Conservation (phyloP, 495 filamentous ascomycete genomes). For the Penicillium bovifimosum region DNA sequence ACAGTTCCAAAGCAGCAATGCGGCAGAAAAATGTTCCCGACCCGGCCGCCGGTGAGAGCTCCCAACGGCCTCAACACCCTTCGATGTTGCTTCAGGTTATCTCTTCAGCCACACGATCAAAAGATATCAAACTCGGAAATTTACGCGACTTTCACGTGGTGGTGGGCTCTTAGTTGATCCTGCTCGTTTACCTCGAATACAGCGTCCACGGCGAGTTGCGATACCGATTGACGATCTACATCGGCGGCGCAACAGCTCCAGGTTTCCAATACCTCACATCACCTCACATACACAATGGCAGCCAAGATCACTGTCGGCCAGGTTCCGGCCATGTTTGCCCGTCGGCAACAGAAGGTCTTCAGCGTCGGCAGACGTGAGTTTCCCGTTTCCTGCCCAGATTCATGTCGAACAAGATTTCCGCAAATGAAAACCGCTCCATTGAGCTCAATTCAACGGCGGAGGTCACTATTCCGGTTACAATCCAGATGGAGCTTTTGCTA, state of each 20-base stretch:
- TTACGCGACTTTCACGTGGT: slow-evolving; percentile 21
- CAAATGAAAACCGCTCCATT: slow-evolving; percentile 3
- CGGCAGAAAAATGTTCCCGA: slow-evolving; percentile 48
- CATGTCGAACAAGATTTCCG: neutral
- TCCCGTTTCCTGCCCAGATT: slow-evolving; percentile 2
- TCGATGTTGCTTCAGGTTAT: slow-evolving; percentile 9
- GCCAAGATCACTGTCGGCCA: slow-evolving; percentile 32
- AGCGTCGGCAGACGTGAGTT: slow-evolving; percentile 38
- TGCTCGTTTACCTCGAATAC: slow-evolving; percentile 22
- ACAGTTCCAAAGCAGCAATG: slow-evolving; percentile 17
- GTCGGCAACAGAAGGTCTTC: slow-evolving; percentile 33
- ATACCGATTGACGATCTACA: slow-evolving; percentile 15
- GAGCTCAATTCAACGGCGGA: slow-evolving; percentile 1
- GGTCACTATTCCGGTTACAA: neutral
- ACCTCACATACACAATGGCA: slow-evolving; percentile 32
- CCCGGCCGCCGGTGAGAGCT: slow-evolving; percentile 42
- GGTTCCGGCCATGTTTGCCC: slow-evolving; percentile 35
- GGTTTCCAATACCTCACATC: slow-evolving; percentile 1
- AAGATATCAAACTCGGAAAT: slow-evolving; percentile 9
- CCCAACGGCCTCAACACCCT: slow-evolving; percentile 41
- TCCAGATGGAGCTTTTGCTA: neutral
- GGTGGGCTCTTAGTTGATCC: slow-evolving; percentile 30
- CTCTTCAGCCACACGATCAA: slow-evolving; percentile 9
- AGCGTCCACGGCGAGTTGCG: slow-evolving; percentile 22
- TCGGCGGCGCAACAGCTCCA: slow-evolving; percentile 8